Evolutionary conservation across 495 filamentous ascomycete genomes (phyloP).

Genomic region (Melanomma pulvis-pyrius): DNA sequence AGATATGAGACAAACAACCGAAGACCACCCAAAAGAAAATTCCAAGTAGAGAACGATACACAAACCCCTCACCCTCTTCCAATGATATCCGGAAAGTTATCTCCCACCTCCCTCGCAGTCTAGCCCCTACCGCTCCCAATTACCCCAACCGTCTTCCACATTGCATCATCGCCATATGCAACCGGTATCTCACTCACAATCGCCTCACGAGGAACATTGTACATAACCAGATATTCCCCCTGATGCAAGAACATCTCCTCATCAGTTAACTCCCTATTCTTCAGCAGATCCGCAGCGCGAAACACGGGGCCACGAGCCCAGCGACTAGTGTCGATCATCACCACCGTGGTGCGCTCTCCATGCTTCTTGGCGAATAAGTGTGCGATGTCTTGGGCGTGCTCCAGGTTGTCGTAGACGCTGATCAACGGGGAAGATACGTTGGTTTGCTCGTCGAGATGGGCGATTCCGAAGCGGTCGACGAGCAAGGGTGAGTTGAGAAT

Average conservation of each 20-base stretch:
- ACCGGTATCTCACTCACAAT: constrained; percentile 10
- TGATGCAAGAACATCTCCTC: constrained; percentile 16
- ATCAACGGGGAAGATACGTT: constrained; percentile 35
- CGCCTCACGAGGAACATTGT: constrained; percentile 24
- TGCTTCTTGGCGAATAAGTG: constrained; percentile 5
- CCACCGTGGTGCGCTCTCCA: constrained; percentile 6
- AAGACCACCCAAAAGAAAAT: too few species aligned
- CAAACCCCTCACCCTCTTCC: too few species aligned
- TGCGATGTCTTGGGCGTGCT: constrained; percentile 29
- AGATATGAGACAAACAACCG: too few species aligned
- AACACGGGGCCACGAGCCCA: constrained; percentile 34
- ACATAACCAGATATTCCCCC: constrained; percentile 28
- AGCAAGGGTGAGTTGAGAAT: constrained; percentile 12
- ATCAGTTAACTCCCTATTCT: background rate
- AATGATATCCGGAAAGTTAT: too few species aligned
- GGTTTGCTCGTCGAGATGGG: constrained; percentile 30
- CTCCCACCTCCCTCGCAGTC: background rate
- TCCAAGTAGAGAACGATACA: too few species aligned
- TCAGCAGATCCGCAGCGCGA: constrained; percentile 24
- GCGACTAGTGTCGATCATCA: constrained; percentile 23
- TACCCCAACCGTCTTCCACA: background rate
- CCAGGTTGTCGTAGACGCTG: constrained; percentile 25
- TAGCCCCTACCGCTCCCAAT: constrained; percentile 1
- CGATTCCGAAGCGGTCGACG: constrained; percentile 22
- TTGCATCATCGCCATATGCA: background rate